Percentiles rank a stretch among this genome's conserved stretches.
Conservation (phyloP, 2,329 filamentous ascomycete species). For the Ceratocystis colombiana region DNA sequence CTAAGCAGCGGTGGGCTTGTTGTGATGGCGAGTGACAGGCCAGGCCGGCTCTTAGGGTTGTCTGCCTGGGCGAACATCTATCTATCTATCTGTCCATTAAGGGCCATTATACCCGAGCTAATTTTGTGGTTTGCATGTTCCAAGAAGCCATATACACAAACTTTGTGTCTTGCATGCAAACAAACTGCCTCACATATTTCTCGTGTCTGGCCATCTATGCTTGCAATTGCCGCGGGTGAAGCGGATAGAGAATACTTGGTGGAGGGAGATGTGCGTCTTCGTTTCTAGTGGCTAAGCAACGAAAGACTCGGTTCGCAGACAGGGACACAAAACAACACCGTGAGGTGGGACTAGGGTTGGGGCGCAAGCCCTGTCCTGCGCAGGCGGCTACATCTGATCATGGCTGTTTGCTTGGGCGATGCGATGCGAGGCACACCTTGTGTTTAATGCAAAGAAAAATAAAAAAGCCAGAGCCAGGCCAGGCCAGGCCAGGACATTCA, state of each 20-base stretch:
- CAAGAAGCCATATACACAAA: not conserved
- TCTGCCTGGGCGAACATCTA: not conserved
- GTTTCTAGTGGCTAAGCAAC: not conserved
- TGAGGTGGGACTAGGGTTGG: not conserved
- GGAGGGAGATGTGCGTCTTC: not conserved
- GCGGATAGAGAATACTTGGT: not conserved
- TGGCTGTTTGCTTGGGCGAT: not conserved
- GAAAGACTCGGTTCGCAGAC: not conserved
- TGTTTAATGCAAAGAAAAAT: not conserved
- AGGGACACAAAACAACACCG: not conserved
- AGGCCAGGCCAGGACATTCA: no score
- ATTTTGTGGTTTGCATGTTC: not conserved
- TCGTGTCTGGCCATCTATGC: not conserved
- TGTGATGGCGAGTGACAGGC: not conserved
- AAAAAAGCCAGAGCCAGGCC: not conserved
- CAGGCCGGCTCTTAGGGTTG: not conserved
- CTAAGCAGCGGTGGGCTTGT: not conserved
- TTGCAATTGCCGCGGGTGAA: not conserved
- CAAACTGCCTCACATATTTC: not conserved
- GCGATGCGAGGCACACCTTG: not conserved
- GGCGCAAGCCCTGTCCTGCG: not conserved
- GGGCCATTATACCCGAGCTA: not conserved
- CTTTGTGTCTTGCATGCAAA: not conserved
- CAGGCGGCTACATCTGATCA: conserved; percentile 6
- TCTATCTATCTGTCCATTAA: no score